Conservation (phyloP, 306 rosid species). For the Vachellia collinsii region DNA sequence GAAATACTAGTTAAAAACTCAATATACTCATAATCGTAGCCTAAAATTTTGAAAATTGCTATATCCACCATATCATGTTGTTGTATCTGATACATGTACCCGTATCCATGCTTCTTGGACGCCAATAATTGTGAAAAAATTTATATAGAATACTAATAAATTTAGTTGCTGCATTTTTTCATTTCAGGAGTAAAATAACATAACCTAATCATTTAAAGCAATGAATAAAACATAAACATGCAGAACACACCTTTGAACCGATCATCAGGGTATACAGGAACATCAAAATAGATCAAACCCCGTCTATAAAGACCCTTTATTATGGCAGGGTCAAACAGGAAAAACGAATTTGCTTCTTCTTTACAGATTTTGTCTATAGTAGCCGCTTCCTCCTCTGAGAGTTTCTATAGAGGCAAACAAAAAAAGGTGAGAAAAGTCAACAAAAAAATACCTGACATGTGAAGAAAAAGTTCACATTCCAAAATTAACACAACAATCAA, state of each 20-base stretch:
- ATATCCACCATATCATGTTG: neutral
- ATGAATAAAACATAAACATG: constrained; percentile 10
- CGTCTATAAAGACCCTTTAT: constrained; percentile 78
- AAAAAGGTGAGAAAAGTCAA: constrained; percentile 31
- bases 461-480: constrained; percentile 30
- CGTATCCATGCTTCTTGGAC: neutral
- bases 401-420: constrained; percentile 61
- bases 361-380: constrained; percentile 93
- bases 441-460: constrained; percentile 28
- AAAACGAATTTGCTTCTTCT: constrained; percentile 90
- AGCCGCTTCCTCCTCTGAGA: constrained; percentile 93
- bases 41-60: neutral
- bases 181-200: neutral
- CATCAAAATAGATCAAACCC: constrained; percentile 91
- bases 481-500: constrained; percentile 24
- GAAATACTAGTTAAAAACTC: neutral
- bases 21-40: neutral
- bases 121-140: neutral
- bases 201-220: constrained; percentile 12
- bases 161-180: neutral
- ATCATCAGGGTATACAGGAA: constrained; percentile 91
- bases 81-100: neutral
- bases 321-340: constrained; percentile 79
- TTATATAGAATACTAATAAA: neutral
- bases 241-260: constrained; percentile 80